Percentiles rank a stretch among this genome's conserved stretches.
These are phyloP conservation scores for Blepharisma undulans DNA, from an alignment of 169 alveolate genomes.

Conservation along the genomic window DNA sequence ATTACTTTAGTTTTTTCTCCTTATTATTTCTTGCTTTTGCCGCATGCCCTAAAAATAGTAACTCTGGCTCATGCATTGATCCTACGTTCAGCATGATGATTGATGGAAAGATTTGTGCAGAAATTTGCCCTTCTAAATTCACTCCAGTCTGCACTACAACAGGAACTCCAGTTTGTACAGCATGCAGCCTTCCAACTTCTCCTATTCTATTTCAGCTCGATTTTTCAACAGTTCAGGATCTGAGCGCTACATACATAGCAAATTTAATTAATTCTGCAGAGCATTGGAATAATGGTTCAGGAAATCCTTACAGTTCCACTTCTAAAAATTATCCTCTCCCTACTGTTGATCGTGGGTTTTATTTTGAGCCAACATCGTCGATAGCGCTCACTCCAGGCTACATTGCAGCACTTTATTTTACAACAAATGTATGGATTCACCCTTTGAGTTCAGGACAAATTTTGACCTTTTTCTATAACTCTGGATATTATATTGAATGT, in stretches of 20 bases:
- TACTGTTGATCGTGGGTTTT: constrained; percentile 18
- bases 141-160: background rate
- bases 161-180: background rate
- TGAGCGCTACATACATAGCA: background rate
- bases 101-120: background rate
- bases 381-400: background rate
- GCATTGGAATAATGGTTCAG: background rate
- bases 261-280: background rate
- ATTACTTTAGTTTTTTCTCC: background rate
- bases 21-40: background rate
- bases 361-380: background rate
- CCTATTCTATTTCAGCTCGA: background rate
- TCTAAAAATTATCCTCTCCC: background rate
- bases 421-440: background rate
- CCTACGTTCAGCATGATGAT: background rate
- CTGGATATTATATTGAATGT: background rate
- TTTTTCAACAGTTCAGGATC: background rate
- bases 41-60: background rate
- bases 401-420: background rate
- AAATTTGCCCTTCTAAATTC: background rate
- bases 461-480: background rate
- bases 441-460: background rate
- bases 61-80: background rate
- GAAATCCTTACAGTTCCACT: background rate
- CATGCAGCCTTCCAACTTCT: background rate